Conservation (phyloP, 192 early-diverging fungal species). For the Mortierella antarctica region DNA sequence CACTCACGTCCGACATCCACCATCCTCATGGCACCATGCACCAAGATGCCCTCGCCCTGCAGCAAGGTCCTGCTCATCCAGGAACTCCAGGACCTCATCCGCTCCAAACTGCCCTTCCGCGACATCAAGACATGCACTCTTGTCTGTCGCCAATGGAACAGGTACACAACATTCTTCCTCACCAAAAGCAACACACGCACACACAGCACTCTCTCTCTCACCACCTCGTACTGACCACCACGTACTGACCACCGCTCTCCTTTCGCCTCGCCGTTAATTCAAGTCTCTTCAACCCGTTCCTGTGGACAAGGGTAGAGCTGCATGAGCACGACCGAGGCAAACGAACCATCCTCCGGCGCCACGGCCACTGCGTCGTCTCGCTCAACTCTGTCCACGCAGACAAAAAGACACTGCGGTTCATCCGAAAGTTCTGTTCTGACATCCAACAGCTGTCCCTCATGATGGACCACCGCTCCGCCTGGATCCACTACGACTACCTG, state of each 20-base stretch:
- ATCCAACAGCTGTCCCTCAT: neutral
- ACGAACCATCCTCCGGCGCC: constrained; percentile 12
- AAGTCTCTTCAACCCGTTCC: constrained; percentile 1
- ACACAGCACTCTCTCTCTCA: neutral
- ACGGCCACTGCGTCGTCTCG: constrained; percentile 4
- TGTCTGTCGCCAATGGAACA: constrained; percentile 26
- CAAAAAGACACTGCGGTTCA: constrained; percentile 9
- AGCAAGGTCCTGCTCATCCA: constrained; percentile 7
- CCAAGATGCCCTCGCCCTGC: constrained; percentile 1
- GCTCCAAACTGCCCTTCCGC: neutral
- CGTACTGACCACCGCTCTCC: neutral
- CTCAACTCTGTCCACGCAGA: constrained; percentile 1
- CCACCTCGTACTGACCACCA: no score
- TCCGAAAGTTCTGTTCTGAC: constrained; percentile 4
- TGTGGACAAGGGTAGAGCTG: constrained; percentile 7
- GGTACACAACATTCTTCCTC: neutral
- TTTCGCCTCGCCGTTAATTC: neutral
- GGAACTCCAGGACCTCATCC: constrained; percentile 16
- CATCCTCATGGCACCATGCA: neutral
- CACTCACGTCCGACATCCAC: neutral
- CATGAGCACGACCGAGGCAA: constrained; percentile 2
- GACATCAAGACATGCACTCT: constrained; percentile 18
- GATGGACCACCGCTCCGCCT: constrained; percentile 2
- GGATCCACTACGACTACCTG: constrained; percentile 8
- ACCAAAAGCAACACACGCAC: no score